A percentile compares a stretch with the other conserved stretches of the same genome.
phyloP scores from a whole-genome alignment of 495 filamentous ascomycete genomes.

The Penicillium canescens region DNA sequence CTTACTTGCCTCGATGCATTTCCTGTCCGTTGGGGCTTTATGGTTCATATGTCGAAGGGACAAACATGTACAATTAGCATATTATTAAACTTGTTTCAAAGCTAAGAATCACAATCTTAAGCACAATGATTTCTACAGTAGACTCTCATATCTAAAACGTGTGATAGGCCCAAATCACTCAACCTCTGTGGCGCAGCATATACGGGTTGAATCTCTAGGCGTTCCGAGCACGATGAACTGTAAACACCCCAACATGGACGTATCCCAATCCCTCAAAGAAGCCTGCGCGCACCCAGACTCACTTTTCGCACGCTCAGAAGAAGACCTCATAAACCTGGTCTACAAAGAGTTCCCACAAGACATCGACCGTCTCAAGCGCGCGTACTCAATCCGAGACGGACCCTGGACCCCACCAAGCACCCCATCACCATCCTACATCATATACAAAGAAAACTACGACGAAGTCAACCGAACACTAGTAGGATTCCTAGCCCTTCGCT shows the following conservation, averaged over 20 bases:
- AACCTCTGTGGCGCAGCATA: too few relatives aligned
- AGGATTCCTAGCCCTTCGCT: slow-evolving; percentile 17
- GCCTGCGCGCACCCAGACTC: slow-evolving; percentile 8
- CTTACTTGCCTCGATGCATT: not conserved
- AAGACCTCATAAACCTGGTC: slow-evolving; percentile 7
- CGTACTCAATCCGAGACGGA: slow-evolving; percentile 20
- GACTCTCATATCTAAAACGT: not conserved
- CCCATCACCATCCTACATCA: slow-evolving; percentile 12
- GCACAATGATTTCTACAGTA: not conserved
- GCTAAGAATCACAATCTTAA: not conserved
- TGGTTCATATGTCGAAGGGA: not conserved
- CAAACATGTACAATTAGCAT: slow-evolving; percentile 6
- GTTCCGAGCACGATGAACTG: not conserved
- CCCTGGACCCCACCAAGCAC: not conserved
- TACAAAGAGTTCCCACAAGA: slow-evolving; percentile 14
- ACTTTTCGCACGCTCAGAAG: slow-evolving; percentile 6
- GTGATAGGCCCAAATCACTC: not conserved
- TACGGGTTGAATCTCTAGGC: too few relatives aligned
- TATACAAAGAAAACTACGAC: slow-evolving; percentile 18
- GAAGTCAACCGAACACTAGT: slow-evolving; percentile 21
- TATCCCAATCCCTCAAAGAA: slow-evolving; percentile 2
- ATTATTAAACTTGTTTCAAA: not conserved
- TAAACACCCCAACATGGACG: slow-evolving; percentile 2
- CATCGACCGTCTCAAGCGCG: slow-evolving; percentile 17
- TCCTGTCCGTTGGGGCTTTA: not conserved